These are phyloP conservation scores for Podaxis rugospora DNA, from an alignment of 768 basidiomycete genomes.

Conservation along the genomic window DNA sequence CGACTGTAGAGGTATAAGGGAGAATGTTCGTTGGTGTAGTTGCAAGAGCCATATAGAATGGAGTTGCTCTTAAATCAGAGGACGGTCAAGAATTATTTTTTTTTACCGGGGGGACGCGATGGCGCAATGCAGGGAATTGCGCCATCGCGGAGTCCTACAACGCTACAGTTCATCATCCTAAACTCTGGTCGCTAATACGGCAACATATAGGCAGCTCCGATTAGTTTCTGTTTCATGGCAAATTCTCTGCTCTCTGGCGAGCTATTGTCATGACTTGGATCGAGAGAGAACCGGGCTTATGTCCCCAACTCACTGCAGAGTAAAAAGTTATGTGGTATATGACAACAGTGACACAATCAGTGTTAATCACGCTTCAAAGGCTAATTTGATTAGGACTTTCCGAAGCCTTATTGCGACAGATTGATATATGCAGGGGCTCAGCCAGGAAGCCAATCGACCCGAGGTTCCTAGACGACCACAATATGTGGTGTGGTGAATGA, in stretches of 20 bases:
- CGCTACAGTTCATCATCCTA: neutral
- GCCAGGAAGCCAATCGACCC: neutral
- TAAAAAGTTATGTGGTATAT: too few species aligned
- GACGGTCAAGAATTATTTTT: neutral
- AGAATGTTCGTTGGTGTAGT: neutral
- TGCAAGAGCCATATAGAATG: neutral
- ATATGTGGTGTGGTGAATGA: neutral
- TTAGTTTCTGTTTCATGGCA: neutral
- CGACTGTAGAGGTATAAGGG: neutral
- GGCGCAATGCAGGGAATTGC: slow-evolving; percentile 5
- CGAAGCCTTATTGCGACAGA: neutral
- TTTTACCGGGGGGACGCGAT: neutral
- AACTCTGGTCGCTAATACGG: neutral
- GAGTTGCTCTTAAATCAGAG: neutral
- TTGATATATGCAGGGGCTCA: neutral
- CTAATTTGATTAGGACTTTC: neutral
- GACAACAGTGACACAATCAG: too few species aligned
- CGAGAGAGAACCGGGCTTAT: too few species aligned
- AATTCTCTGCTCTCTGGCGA: neutral
- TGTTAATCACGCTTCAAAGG: neutral
- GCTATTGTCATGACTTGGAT: neutral
- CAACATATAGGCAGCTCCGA: neutral
- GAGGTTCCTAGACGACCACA: neutral
- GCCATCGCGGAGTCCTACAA: slow-evolving; percentile 1
- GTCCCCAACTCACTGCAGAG: too few species aligned